phyloP scores from a whole-genome alignment of 768 basidiomycete genomes.

The Lentinula aciculospora region DNA sequence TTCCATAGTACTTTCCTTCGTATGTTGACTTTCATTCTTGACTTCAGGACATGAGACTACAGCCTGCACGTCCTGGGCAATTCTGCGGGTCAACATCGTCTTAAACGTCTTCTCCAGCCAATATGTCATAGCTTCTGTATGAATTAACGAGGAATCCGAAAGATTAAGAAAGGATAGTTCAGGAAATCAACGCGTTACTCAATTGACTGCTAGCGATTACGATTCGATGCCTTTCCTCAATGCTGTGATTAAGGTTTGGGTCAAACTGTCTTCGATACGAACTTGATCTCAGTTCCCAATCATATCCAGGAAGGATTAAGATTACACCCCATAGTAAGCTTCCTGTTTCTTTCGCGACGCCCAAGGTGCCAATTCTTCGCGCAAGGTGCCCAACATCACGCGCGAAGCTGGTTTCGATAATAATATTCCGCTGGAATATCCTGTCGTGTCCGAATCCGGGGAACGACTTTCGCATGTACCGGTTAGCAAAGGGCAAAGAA shows the following conservation, averaged over 20 bases:
- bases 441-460: conserved; percentile 20
- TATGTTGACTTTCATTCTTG: neutral
- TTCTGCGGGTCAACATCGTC: neutral
- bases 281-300: neutral
- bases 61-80: neutral
- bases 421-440: conserved; percentile 24
- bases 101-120: neutral
- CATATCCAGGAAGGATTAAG: conserved; percentile 21
- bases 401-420: conserved; percentile 20
- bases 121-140: conserved; percentile 45
- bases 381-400: neutral
- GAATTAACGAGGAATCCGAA: conserved; percentile 55
- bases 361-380: neutral
- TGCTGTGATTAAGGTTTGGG: conserved; percentile 17
- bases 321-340: conserved; percentile 22
- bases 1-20: neutral
- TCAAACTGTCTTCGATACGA: neutral
- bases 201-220: conserved; percentile 20
- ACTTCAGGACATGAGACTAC: neutral
- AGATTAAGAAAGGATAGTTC: conserved; percentile 54
- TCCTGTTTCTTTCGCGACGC: conserved; percentile 8
- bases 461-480: conserved; percentile 13
- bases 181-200: conserved; percentile 37
- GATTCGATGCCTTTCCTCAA: conserved; percentile 25
- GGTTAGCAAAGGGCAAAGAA: conserved; percentile 14